These are phyloP conservation scores for Penicillium sp. DNA, from an alignment of 2,329 filamentous ascomycete species.

Conservation along the genomic window DNA sequence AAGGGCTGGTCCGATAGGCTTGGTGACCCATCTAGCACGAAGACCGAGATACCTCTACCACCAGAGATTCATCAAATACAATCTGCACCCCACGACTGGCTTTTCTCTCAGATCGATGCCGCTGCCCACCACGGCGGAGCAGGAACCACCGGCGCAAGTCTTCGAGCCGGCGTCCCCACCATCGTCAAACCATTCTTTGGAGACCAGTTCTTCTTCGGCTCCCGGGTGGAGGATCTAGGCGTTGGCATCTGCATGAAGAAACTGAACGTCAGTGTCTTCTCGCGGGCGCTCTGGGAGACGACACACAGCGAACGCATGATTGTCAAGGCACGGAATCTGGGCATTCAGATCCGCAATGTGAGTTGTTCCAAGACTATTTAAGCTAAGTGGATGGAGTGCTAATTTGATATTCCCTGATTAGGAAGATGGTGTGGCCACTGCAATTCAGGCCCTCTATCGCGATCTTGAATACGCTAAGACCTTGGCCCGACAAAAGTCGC, in stretches of 20 bases:
- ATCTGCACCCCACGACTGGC: conserved; percentile 91
- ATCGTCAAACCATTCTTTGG: conserved; percentile 97
- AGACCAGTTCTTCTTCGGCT: conserved; percentile 95
- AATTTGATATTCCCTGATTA: conserved; percentile 37
- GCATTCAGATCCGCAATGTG: conserved; percentile 84
- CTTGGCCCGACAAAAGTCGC: conserved; percentile 65
- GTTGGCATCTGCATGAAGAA: conserved; percentile 88
- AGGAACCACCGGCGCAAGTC: conserved; percentile 88
- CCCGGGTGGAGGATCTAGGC: conserved; percentile 84
- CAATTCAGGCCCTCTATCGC: conserved; percentile 89
- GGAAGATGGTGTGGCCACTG: conserved; percentile 87
- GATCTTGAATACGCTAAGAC: conserved; percentile 90
- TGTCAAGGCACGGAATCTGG: conserved; percentile 74
- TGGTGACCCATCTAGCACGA: conserved; percentile 56
- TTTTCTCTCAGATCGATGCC: conserved; percentile 90
- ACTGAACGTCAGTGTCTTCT: conserved; percentile 82
- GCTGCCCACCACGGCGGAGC: conserved; percentile 92
- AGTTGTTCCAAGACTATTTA: conserved; percentile 30
- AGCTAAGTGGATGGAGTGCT: conserved; percentile 24
- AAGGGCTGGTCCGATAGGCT: conserved; percentile 96
- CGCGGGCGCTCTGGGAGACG: conserved; percentile 83
- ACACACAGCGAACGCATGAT: conserved; percentile 91
- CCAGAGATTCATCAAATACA: conserved; percentile 84
- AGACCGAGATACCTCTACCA: conserved; percentile 68
- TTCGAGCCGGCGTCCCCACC: conserved; percentile 86